phyloP scores from a whole-genome alignment of 495 filamentous ascomycete species.

The Penicillium macrosclerotiorum region DNA sequence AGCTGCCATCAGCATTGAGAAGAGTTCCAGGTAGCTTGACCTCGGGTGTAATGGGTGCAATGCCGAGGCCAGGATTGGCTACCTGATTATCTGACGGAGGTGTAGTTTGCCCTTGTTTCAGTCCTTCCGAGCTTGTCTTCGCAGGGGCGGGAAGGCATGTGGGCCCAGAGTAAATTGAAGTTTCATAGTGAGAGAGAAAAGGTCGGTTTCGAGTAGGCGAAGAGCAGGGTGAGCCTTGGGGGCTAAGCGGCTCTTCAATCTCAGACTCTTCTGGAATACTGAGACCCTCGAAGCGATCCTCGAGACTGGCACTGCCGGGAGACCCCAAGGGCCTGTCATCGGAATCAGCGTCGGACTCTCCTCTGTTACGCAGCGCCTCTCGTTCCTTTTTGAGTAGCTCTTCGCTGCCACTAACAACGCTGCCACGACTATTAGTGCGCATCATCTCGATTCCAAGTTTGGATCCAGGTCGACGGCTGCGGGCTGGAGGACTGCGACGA shows the following conservation, averaged over 20 bases:
- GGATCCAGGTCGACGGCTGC: constrained; percentile 57
- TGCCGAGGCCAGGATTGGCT: background rate
- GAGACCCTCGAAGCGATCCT: constrained; percentile 36
- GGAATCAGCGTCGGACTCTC: constrained; percentile 21
- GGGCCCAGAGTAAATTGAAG: constrained; percentile 24
- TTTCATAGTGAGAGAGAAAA: constrained; percentile 22
- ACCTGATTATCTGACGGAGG: constrained; percentile 27
- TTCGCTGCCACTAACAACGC: constrained; percentile 60
- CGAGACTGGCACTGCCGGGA: constrained; percentile 27
- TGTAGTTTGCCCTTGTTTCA: constrained; percentile 32
- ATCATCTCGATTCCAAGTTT: constrained; percentile 95
- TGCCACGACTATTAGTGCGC: constrained; percentile 88
- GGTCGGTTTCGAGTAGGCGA: constrained; percentile 18
- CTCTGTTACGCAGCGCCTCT: constrained; percentile 29
- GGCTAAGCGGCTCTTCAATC: constrained; percentile 28
- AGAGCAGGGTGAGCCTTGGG: constrained; percentile 20
- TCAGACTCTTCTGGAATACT: constrained; percentile 41
- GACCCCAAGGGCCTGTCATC: constrained; percentile 26
- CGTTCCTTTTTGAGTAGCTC: constrained; percentile 41
- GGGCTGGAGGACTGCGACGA: constrained; percentile 56
- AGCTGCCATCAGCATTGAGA: constrained; percentile 7
- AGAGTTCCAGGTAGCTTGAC: constrained; percentile 18
- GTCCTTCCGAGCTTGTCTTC: background rate
- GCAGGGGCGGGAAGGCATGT: constrained; percentile 6
- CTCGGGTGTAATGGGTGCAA: constrained; percentile 30